Evolutionary conservation across 108 stramenopile genomes (phyloP).

Genomic region (Aurantiochytrium sp.): DNA sequence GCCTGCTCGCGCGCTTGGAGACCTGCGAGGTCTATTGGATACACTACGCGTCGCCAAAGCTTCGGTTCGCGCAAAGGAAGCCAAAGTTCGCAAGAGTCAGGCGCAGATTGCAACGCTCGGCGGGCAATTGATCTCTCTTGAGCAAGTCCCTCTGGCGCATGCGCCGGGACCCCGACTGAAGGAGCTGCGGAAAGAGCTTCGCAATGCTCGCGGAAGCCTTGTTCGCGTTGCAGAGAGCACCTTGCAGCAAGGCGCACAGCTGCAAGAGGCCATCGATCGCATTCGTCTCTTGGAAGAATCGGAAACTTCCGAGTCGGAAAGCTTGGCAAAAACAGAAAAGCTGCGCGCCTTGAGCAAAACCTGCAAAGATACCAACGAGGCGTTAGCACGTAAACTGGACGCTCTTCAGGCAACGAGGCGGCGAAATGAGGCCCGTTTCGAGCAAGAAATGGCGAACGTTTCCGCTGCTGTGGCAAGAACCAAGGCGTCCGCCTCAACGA

Average conservation of each 20-base stretch:
- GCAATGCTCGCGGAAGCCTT: background rate
- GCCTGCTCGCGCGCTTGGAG: background rate
- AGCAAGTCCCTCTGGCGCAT: background rate
- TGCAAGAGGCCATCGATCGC: background rate
- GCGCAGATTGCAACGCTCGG: background rate
- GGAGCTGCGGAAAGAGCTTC: background rate
- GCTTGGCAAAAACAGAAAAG: background rate
- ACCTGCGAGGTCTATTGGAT: background rate
- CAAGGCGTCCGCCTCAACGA: background rate
- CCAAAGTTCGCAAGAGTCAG: background rate
- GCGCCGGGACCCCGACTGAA: background rate
- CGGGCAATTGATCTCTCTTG: background rate
- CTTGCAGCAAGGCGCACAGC: background rate
- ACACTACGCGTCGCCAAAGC: background rate
- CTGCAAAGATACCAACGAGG: too few species aligned
- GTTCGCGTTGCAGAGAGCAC: background rate
- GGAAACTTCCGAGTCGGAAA: background rate
- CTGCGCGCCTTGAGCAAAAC: background rate
- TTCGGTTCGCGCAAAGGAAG: background rate
- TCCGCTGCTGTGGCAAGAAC: background rate
- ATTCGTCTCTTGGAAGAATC: background rate
- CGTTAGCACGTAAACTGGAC: too few species aligned
- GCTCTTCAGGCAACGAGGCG: too few species aligned
- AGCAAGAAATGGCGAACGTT: background rate
- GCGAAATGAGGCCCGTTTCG: background rate